Conservation (phyloP, 768 basidiomycete species). For the Leccinum boreale region DNA sequence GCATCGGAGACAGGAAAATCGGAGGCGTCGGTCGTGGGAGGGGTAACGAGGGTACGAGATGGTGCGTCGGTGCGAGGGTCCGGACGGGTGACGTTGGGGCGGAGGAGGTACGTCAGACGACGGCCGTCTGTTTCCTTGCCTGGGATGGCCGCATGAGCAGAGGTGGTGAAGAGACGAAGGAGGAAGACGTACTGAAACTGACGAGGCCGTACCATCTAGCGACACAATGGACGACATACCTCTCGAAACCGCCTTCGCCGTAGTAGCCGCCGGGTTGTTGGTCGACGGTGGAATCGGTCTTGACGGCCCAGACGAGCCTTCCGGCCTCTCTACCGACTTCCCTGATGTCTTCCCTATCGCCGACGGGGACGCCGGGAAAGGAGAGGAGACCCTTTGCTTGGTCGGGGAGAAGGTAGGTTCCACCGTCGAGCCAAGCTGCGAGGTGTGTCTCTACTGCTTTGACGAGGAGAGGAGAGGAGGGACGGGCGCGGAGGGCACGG, state of each 20-base stretch:
- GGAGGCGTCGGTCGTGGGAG: constrained; percentile 67
- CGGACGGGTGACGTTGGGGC: constrained; percentile 69
- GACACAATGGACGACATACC: constrained; percentile 81
- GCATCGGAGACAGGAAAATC: constrained; percentile 50
- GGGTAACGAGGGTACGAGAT: constrained; percentile 53
- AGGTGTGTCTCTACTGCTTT: constrained; percentile 66
- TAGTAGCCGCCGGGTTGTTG: background rate
- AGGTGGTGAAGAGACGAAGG: background rate
- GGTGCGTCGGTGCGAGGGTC: constrained; percentile 37
- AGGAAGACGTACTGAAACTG: constrained; percentile 63
- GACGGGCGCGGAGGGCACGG: constrained; percentile 56
- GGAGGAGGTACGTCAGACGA: constrained; percentile 75
- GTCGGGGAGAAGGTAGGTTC: constrained; percentile 53
- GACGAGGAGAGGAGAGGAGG: constrained; percentile 54
- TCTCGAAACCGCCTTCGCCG: constrained; percentile 64
- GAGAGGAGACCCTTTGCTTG: constrained; percentile 22
- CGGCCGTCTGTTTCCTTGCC: constrained; percentile 45
- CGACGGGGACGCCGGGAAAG: constrained; percentile 47
- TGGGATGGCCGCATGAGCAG: constrained; percentile 22
- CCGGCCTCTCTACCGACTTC: constrained; percentile 66
- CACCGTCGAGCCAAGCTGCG: constrained; percentile 60
- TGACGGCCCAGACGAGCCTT: constrained; percentile 71
- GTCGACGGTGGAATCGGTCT: background rate
- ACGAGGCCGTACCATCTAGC: constrained; percentile 77
- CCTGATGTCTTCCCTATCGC: constrained; percentile 49